These are phyloP conservation scores for Cercospora janseana DNA, from an alignment of 2,329 filamentous ascomycete genomes.

Conservation along the genomic window DNA sequence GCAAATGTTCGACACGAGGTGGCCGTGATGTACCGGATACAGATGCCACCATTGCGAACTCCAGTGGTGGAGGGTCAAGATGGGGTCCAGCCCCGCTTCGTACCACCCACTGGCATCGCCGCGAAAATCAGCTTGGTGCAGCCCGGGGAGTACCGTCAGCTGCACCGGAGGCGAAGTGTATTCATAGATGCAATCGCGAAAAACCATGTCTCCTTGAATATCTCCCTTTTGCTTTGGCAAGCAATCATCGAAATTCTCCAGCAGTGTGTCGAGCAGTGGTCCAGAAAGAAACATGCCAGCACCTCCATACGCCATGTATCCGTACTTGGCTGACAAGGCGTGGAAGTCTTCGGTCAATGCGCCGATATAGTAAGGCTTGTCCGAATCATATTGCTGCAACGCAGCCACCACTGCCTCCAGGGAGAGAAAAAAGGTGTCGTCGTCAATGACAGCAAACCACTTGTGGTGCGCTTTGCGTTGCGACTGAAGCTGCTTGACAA, in stretches of 20 bases:
- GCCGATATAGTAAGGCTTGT: conserved; percentile 17
- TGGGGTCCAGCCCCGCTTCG: conserved; percentile 8
- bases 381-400: conserved; percentile 15
- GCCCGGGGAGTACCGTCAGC: conserved; percentile 18
- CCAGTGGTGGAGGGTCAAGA: conserved; percentile 21
- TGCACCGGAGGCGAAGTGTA: conserved; percentile 16
- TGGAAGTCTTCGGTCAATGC: conserved; percentile 16
- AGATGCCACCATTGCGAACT: conserved; percentile 13
- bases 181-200: conserved; percentile 13
- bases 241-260: conserved; percentile 15
- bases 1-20: conserved; percentile 15
- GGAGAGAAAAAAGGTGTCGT: conserved; percentile 26
- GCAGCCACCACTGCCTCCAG: conserved; percentile 12
- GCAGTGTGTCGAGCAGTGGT: conserved; percentile 15
- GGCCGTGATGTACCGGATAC: conserved; percentile 14
- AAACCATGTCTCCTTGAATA: conserved; percentile 14
- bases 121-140: conserved; percentile 22
- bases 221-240: not conserved
- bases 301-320: conserved; percentile 23
- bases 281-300: conserved; percentile 20
- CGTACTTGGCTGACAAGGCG: conserved; percentile 10
- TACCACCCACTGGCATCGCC: conserved; percentile 19
- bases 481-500: not conserved
- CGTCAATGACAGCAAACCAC: conserved; percentile 25
- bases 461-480: not conserved